Base-by-base conservation (phyloP, 2,329 filamentous ascomycete species). In the Penicillium olsonii region DNA sequence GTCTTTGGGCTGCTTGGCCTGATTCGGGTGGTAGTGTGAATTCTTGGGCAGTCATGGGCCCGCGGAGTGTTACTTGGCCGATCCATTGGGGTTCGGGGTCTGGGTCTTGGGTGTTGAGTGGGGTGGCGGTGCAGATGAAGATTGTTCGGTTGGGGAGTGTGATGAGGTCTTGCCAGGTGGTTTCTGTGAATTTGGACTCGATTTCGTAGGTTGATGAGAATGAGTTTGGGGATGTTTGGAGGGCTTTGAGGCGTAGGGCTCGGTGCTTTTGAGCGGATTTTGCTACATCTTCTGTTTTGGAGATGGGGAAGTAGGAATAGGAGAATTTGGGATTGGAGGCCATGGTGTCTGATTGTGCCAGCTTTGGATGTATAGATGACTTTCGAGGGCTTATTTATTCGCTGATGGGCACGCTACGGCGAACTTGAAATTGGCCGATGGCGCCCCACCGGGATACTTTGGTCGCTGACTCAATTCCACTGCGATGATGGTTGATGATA, bases 181-280 rank as follows among this genome's bases (percentile, higher is more conserved):
- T 34, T 18, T 61, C 44, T 1, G 54, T 45, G 41, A 63, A 61
- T 8, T 51, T 49, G 4, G 61, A 62, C 55, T 70, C 66, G 12
- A 58, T 52, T 3, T 57, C 65, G 37, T 67, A 68, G 3, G 65
- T 69, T 3, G 62, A 64, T 24, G 58, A 55, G 45, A 70, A 71
- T 9, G 68, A 65, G 17, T 41, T 24, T 2, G 63, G 54, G 18
- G 67, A 57, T 18, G 57, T 41, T 22, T 55, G 48, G 17, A 71
- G 51, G 7, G 65, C 68, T 26, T 60, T 57, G 5, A 70, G 64
- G 59, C 61, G 55, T 12, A 63, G 51, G 8, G 56, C 40, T 27
- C 49, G 51, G 24, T 47, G 54, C 39, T 50, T 52, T 38, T 50
- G 38, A 11, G 52, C 49, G 2, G 55, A 54, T 3, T 18, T n/a